Conservation (phyloP, 1,284 basidiomycete genomes). For the Leucoagaricus sp. region DNA sequence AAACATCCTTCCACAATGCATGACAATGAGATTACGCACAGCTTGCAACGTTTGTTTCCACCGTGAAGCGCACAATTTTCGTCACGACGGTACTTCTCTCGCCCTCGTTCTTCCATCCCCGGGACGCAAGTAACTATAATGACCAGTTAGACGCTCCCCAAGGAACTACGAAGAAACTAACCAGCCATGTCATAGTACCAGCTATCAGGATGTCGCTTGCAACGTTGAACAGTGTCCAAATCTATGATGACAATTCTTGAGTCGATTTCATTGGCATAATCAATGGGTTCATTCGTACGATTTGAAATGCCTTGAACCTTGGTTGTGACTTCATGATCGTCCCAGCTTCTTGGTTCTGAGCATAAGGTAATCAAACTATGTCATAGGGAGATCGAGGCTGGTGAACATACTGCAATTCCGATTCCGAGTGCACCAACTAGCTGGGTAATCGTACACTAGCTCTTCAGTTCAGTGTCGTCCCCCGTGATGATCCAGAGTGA, state of each 20-base stretch:
- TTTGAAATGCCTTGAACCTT: not conserved
- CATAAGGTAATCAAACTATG: too few species aligned
- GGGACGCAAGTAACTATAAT: not conserved
- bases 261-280: too few species aligned
- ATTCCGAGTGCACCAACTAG: not conserved
- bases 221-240: not conserved
- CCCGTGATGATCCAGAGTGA: not conserved
- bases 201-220: not conserved
- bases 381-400: not conserved
- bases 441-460: not conserved
- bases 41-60: not conserved
- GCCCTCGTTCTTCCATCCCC: not conserved
- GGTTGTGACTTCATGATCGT: constrained; percentile 1
- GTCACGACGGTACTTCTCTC: not conserved
- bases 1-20: not conserved
- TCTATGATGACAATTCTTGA: not conserved
- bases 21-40: not conserved
- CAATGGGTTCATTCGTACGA: not conserved
- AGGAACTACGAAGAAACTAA: not conserved
- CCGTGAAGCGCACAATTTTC: not conserved
- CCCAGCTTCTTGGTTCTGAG: constrained; percentile 5
- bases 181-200: not conserved
- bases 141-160: not conserved
- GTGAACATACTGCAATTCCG: constrained; percentile 8
- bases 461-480: too few species aligned